Conservation (phyloP, 495 filamentous ascomycete species). For the Lindgomyces ingoldianus region DNA sequence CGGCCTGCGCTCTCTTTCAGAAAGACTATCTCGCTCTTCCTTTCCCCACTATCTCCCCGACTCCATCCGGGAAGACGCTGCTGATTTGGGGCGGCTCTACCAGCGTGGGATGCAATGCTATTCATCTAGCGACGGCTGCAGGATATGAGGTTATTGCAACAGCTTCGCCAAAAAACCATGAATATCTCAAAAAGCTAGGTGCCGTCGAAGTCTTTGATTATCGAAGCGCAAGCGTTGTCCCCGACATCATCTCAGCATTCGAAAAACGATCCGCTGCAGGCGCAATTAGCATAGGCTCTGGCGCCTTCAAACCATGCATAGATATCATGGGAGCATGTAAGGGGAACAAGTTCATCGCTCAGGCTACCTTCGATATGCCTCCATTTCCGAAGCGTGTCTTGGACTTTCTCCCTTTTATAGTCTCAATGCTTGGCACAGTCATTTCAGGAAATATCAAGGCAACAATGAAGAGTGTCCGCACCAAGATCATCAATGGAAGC, state of each 20-base stretch:
- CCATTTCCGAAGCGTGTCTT: neutral
- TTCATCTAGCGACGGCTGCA: slow-evolving; percentile 36
- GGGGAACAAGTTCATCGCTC: slow-evolving; percentile 18
- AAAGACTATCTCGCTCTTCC: slow-evolving; percentile 28
- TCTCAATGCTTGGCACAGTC: neutral
- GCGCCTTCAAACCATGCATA: slow-evolving; percentile 8
- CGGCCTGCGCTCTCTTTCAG: slow-evolving; percentile 33
- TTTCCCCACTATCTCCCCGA: slow-evolving; percentile 15
- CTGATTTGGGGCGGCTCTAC: slow-evolving; percentile 41
- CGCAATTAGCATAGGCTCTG: slow-evolving; percentile 25
- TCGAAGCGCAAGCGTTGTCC: slow-evolving; percentile 27
- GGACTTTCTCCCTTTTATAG: neutral
- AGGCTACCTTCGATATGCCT: slow-evolving; percentile 5
- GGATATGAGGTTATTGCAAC: slow-evolving; percentile 38
- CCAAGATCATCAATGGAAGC: slow-evolving; percentile 11
- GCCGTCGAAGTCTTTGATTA: slow-evolving; percentile 37
- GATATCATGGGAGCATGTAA: slow-evolving; percentile 7
- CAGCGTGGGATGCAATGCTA: slow-evolving; percentile 38
- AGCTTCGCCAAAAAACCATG: slow-evolving; percentile 24
- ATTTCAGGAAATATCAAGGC: neutral
- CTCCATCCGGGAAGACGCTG: slow-evolving; percentile 21
- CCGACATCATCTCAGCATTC: slow-evolving; percentile 38
- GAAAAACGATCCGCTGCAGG: slow-evolving; percentile 37
- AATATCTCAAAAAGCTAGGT: slow-evolving; percentile 31
- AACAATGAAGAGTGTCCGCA: slow-evolving; percentile 1